phyloP scores from a whole-genome alignment of 371 early-diverging fungal species.

The Quaeritorhiza haematococci region DNA sequence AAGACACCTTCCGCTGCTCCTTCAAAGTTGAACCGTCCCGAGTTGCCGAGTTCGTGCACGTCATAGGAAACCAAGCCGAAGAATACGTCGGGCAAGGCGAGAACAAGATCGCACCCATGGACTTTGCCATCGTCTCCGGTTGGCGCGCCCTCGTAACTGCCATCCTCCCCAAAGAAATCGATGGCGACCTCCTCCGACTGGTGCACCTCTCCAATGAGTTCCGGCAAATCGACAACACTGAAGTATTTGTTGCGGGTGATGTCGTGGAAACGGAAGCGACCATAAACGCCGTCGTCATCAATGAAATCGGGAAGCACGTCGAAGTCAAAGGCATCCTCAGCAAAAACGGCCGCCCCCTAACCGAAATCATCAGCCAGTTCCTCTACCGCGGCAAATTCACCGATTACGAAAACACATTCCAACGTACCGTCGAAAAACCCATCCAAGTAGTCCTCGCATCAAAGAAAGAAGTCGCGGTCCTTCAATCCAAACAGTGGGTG shows the following conservation, averaged over 20 bases:
- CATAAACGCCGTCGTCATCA: conserved; percentile 73
- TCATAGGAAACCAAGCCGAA: conserved; percentile 88
- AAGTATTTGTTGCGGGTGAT: conserved; percentile 72
- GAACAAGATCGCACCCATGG: conserved; percentile 79
- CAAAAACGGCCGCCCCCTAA: conserved; percentile 52
- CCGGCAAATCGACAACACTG: conserved; percentile 65
- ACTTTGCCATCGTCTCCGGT: conserved; percentile 90
- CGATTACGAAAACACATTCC: conserved; percentile 81
- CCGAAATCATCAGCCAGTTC: conserved; percentile 80
- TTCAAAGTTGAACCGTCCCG: conserved; percentile 49
- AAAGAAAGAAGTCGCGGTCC: conserved; percentile 80
- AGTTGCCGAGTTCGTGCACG: conserved; percentile 78
- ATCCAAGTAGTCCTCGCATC: conserved; percentile 70
- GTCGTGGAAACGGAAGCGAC: conserved; percentile 67
- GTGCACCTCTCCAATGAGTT: conserved; percentile 94
- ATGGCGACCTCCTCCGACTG: conserved; percentile 86
- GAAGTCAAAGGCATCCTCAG: conserved; percentile 72
- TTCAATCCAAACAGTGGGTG: conserved; percentile 89
- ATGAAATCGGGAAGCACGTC: conserved; percentile 85
- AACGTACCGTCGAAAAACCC: conserved; percentile 77
- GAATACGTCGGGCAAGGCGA: conserved; percentile 63
- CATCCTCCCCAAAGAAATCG: conserved; percentile 89
- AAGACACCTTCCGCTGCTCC: conserved; percentile 61
- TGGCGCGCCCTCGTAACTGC: conserved; percentile 93
- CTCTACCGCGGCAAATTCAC: conserved; percentile 86